Evolutionary conservation across 495 filamentous ascomycete genomes (phyloP).

Genomic region (Ascodesmis nigricans): DNA sequence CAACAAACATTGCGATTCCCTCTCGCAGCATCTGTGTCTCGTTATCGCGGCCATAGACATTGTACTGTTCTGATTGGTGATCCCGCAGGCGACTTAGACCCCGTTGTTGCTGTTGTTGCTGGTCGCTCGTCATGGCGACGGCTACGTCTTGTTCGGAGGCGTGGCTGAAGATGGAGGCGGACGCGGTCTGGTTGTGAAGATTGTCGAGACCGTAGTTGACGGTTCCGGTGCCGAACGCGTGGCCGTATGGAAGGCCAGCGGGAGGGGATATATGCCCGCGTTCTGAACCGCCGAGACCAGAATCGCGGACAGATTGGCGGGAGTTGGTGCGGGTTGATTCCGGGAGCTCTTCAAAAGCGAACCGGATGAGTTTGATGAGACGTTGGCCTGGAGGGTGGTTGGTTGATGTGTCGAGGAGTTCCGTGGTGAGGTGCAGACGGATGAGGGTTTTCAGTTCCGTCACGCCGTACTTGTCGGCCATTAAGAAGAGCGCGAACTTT

Average conservation of each 20-base stretch:
- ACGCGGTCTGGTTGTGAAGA: conserved; percentile 18
- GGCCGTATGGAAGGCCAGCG: conserved; percentile 11
- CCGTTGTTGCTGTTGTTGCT: no score
- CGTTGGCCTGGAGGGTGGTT: conserved; percentile 14
- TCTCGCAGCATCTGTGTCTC: conserved; percentile 19
- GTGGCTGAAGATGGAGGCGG: conserved; percentile 17
- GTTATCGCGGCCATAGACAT: conserved; percentile 19
- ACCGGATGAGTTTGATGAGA: conserved; percentile 18
- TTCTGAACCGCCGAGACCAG: conserved; percentile 17
- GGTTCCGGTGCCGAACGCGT: conserved; percentile 15
- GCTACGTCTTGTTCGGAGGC: conserved; percentile 15
- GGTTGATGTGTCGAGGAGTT: conserved; percentile 18
- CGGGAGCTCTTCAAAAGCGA: conserved; percentile 21
- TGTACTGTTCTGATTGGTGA: conserved; percentile 7
- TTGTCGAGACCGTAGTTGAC: conserved; percentile 19
- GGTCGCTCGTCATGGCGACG: conserved; percentile 18
- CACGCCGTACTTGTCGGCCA: conserved; percentile 22
- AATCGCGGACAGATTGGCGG: conserved; percentile 7
- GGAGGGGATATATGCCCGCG: conserved; percentile 13
- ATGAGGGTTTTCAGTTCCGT: conserved; percentile 22
- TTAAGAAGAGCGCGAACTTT: conserved; percentile 21
- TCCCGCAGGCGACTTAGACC: conserved; percentile 12
- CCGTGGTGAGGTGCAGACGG: conserved; percentile 20
- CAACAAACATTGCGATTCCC: conserved; percentile 18
- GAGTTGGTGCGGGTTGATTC: conserved; percentile 14